Evolutionary conservation across 2,329 filamentous ascomycete genomes (phyloP).

Genomic region (Penicillium sumatraense): DNA sequence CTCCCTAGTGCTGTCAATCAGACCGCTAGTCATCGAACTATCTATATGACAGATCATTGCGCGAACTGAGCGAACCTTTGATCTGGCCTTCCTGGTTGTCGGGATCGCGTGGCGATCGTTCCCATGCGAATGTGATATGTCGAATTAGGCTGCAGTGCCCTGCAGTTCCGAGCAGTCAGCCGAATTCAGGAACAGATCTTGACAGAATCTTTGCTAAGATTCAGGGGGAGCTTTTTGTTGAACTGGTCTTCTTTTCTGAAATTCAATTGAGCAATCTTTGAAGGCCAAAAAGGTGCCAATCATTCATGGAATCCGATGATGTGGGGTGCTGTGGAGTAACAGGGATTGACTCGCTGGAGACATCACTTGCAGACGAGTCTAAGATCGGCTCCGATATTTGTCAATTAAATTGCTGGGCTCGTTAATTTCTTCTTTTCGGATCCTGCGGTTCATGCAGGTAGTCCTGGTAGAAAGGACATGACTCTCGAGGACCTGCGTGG

Average conservation of each 20-base stretch:
- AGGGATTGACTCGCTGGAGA: neutral
- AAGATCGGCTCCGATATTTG: constrained; percentile 6
- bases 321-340: neutral
- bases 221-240: no score
- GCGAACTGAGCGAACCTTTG: neutral
- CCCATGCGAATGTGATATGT: constrained; percentile 24
- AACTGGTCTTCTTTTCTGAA: no score
- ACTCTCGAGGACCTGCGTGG: constrained; percentile 2
- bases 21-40: constrained; percentile 20
- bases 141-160: neutral
- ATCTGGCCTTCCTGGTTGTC: neutral
- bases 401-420: neutral
- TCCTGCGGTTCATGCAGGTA: neutral
- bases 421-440: neutral
- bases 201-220: no score
- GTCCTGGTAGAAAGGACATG: neutral
- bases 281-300: no score
- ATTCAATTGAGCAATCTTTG: no score
- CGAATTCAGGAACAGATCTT: neutral
- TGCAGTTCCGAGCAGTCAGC: neutral
- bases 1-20: constrained; percentile 16
- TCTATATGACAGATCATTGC: constrained; percentile 28
- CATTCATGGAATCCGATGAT: no score
- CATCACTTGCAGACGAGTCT: neutral
- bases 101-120: constrained; percentile 10